Base-by-base conservation (phyloP, 371 early-diverging fungal genomes). In the Mucor irregularis region DNA sequence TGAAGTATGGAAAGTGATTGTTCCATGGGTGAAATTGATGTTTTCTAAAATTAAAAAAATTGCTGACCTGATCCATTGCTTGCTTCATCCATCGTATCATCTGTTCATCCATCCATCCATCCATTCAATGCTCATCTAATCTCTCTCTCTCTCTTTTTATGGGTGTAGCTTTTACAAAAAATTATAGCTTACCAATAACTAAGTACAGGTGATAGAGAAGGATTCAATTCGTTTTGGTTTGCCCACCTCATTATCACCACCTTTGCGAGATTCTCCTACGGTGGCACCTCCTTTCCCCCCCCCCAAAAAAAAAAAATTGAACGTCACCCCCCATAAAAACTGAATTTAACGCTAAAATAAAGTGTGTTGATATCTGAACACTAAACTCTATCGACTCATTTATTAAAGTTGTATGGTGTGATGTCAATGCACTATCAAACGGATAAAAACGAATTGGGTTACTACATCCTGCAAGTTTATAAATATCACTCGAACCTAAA, bases 201-300 rank as follows among this genome's bases (percentile, higher is more conserved):
- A 42, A 52, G 26, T 52, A 52, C 42, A 51, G 52, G 40, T 30
- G 52, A 52, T 52, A 52, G 42, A 52, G 52, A 30, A 52, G 17
- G 52, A 40, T 30, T 30, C 42, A 19, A 28, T 29, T 11, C 16
- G 6, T 10, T 9, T 8, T 24, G 37, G n/a, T 21, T 22, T 6
- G 8, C 13, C 37, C 39, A 22, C 38, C 28, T 50, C 34, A 26
- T 35, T 49, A 49, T 34, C 28, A 35, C 38, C 29, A 17, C 46
- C 26, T 26, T 42, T 2, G 43, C 26, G 21, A 25, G 30, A 30
- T 31, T 5, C 25, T 46, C n/a, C n/a, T n/a, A n/a, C n/a, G n/a
- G n/a, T 14, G 13, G 14, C 6, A 35, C 7, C 21, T 19, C 39
- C 4, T 38, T n/a, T 39, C 39, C 19, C 39, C 21, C 21, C 39